phyloP scores from a whole-genome alignment of 306 rosid genomes.

The Malus orientalis region DNA sequence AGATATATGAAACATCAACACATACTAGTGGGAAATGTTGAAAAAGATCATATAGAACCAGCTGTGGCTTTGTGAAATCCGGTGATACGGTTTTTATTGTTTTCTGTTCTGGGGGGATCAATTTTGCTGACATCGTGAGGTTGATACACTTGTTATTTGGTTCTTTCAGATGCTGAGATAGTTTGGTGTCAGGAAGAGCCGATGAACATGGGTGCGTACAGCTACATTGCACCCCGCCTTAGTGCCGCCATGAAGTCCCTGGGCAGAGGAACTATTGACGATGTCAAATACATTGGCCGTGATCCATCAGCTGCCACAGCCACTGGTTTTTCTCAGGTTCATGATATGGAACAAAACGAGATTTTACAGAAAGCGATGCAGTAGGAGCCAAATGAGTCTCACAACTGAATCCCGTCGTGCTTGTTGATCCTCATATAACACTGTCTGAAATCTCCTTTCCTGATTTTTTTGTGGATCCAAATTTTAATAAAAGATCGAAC shows the following conservation, averaged over 20 bases:
- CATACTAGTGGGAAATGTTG: neutral
- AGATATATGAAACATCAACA: neutral
- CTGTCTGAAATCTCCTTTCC: neutral
- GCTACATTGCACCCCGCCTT: conserved; percentile 63
- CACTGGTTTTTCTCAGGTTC: conserved; percentile 75
- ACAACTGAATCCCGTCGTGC: conserved; percentile 1
- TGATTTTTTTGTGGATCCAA: neutral
- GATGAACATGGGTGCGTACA: conserved; percentile 95
- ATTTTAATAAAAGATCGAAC: neutral
- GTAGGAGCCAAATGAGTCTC: conserved; percentile 41
- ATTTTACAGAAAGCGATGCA: conserved; percentile 76
- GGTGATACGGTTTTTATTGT: neutral
- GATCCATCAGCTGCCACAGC: conserved; percentile 93
- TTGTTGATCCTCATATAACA: neutral
- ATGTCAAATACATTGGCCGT: conserved; percentile 74
- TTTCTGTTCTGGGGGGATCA: neutral
- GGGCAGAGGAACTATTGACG: conserved; percentile 60
- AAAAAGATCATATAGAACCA: neutral
- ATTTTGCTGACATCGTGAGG: neutral
- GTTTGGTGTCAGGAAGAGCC: conserved; percentile 99
- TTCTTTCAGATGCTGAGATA: conserved; percentile 73
- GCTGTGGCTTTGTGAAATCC: neutral
- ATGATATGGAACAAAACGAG: conserved; percentile 76
- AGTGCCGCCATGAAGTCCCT: conserved; percentile 65
- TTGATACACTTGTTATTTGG: conserved; percentile 5